Conservation (phyloP, 1,139 yeast genomes). For the Yamadazyma taylorii region DNA sequence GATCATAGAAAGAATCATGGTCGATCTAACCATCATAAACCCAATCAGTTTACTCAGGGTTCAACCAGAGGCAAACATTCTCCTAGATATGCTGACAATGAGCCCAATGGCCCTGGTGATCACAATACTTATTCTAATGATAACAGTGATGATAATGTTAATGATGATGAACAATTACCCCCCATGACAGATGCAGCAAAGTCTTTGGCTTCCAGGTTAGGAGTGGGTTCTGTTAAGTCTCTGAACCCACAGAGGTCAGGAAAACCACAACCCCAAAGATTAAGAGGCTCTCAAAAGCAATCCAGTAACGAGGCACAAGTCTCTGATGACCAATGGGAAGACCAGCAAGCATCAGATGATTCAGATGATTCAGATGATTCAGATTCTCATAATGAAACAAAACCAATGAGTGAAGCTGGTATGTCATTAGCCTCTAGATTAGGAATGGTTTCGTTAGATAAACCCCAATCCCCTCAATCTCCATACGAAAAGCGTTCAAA, state of each 20-base stretch:
- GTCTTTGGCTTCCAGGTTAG: slow-evolving; percentile 29
- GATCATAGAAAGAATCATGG: slow-evolving; percentile 1
- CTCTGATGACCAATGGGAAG: slow-evolving; percentile 2
- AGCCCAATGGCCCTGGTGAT: background rate
- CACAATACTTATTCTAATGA: no score
- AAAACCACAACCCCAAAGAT: background rate
- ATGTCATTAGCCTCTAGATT: slow-evolving; percentile 27
- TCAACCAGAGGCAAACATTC: no score
- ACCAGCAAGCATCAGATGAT: slow-evolving; percentile 1
- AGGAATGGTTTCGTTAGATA: slow-evolving; percentile 12
- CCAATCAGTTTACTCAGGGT: no score
- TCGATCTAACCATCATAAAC: background rate
- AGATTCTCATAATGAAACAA: slow-evolving; percentile 16
- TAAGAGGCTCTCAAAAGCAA: no score
- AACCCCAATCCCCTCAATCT: background rate
- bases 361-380: no score
- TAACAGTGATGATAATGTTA: no score
- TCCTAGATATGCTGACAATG: background rate
- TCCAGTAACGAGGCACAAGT: slow-evolving; percentile 2
- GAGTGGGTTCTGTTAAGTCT: slow-evolving; percentile 7
- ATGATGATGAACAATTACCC: slow-evolving; percentile 16
- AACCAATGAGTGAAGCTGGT: slow-evolving; percentile 29
- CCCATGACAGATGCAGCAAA: slow-evolving; percentile 29
- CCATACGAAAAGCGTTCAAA: no score
- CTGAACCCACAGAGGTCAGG: background rate